Evolutionary conservation across 495 filamentous ascomycete species (phyloP).

Genomic region (Aspergillus conjunctus): DNA sequence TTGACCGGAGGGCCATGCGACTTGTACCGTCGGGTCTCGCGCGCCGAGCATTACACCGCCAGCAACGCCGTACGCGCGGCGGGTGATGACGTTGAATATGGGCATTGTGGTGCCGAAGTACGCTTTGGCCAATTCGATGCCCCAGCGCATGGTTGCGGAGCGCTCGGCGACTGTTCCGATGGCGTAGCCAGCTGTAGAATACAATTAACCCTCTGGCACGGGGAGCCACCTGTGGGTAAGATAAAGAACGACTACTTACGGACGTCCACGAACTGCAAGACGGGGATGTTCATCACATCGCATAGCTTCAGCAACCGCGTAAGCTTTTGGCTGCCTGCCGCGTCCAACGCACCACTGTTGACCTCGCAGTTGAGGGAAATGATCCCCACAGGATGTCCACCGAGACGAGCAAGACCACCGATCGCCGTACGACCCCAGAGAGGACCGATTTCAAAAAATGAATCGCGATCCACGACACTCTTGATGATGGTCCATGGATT

Average conservation of each 20-base stretch:
- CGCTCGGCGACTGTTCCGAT: constrained; percentile 64
- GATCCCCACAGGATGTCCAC: constrained; percentile 57
- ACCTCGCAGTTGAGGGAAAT: constrained; percentile 61
- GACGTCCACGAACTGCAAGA: constrained; percentile 64
- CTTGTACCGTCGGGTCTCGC: constrained; percentile 58
- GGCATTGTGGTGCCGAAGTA: constrained; percentile 63
- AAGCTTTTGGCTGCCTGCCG: constrained; percentile 60
- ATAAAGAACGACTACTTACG: constrained; percentile 34
- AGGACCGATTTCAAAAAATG: constrained; percentile 64
- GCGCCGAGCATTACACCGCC: constrained; percentile 64
- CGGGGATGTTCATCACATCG: constrained; percentile 64
- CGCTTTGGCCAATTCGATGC: constrained; percentile 57
- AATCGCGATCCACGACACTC: constrained; percentile 55
- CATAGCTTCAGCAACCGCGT: constrained; percentile 60
- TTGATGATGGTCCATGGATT: constrained; percentile 57
- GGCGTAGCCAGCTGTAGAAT: constrained; percentile 54
- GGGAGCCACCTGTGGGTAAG: not conserved
- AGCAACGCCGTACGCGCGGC: constrained; percentile 61
- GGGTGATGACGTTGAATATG: constrained; percentile 60
- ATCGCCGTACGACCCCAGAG: constrained; percentile 65
- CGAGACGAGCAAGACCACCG: constrained; percentile 57
- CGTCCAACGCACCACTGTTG: constrained; percentile 62
- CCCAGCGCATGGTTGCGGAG: constrained; percentile 64
- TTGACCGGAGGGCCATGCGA: constrained; percentile 64
- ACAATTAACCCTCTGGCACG: not conserved